Conservation (phyloP, 805 yeast genomes). For the Monosporozyma solicola region DNA sequence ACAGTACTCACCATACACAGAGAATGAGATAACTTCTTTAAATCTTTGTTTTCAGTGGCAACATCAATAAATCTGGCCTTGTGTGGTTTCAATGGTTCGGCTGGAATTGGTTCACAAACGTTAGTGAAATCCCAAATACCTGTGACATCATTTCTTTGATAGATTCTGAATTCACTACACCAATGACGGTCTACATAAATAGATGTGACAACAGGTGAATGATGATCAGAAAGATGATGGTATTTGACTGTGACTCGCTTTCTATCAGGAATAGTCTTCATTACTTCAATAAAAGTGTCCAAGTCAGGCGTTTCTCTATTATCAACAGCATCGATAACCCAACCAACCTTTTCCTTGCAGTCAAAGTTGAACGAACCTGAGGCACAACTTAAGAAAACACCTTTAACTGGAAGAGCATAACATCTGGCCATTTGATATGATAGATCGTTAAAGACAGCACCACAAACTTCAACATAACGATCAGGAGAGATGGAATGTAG, state of each 20-base stretch:
- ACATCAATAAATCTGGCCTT: conserved; percentile 63
- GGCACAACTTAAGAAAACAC: conserved; percentile 73
- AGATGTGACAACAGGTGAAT: conserved; percentile 58
- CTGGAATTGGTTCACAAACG: conserved; percentile 48
- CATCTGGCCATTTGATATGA: conserved; percentile 85
- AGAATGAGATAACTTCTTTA: conserved; percentile 52
- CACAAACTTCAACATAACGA: conserved; percentile 71
- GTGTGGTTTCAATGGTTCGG: conserved; percentile 43
- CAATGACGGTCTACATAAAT: conserved; percentile 79
- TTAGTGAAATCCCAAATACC: conserved; percentile 51
- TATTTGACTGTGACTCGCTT: conserved; percentile 60
- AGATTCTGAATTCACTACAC: conserved; percentile 61
- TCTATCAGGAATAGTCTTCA: conserved; percentile 69
- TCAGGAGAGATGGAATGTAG: conserved; percentile 77
- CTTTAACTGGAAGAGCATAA: conserved; percentile 74
- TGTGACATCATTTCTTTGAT: conserved; percentile 49
- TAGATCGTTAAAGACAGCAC: conserved; percentile 77
- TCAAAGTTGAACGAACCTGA: conserved; percentile 65
- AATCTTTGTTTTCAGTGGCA: conserved; percentile 45
- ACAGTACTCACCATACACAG: conserved; percentile 62
- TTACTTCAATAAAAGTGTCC: conserved; percentile 67
- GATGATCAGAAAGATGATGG: conserved; percentile 74
- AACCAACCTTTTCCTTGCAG: conserved; percentile 54
- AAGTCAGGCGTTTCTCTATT: conserved; percentile 65
- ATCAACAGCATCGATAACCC: conserved; percentile 74